Conservation (phyloP, 495 filamentous ascomycete species). For the Xylaria castorea region DNA sequence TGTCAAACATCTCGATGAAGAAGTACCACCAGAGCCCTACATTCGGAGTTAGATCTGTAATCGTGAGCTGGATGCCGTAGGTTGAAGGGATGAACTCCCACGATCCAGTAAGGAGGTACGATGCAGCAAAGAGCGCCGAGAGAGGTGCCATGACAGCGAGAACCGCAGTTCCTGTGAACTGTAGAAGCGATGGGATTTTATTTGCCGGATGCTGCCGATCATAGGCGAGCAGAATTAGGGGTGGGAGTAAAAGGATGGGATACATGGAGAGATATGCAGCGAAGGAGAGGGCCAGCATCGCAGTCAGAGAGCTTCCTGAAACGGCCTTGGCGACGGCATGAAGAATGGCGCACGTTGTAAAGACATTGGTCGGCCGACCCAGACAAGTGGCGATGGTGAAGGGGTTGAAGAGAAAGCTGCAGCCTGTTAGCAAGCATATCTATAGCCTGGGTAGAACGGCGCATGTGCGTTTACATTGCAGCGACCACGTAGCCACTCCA, state of each 20-base stretch:
- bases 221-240: slow-evolving; percentile 80
- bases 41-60: slow-evolving; percentile 94
- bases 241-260: slow-evolving; percentile 83
- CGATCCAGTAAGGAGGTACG: slow-evolving; percentile 77
- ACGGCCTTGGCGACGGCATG: slow-evolving; percentile 84
- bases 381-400: slow-evolving; percentile 93
- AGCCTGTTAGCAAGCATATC: slow-evolving; percentile 23
- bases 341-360: slow-evolving; percentile 88
- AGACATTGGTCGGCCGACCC: slow-evolving; percentile 88
- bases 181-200: slow-evolving; percentile 39
- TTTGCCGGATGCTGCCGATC: slow-evolving; percentile 60
- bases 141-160: slow-evolving; percentile 55
- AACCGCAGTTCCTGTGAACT: slow-evolving; percentile 61
- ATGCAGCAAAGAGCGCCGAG: slow-evolving; percentile 68
- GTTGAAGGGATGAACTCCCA: slow-evolving; percentile 87
- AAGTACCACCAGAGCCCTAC: slow-evolving; percentile 99
- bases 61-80: slow-evolving; percentile 88
- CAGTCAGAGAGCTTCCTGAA: slow-evolving; percentile 71
- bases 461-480: slow-evolving; percentile 66
- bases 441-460: slow-evolving; percentile 3
- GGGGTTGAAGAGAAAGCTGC: slow-evolving; percentile 89
- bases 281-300: slow-evolving; percentile 85
- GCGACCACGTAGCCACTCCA: slow-evolving; percentile 81
- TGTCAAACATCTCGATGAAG: slow-evolving; percentile 99
- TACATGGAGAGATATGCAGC: slow-evolving; percentile 93